Evolutionary conservation across 495 filamentous ascomycete genomes (phyloP), one percentile per base, ranked within the genome.

Genomic region (Terfezia claveryi): DNA sequence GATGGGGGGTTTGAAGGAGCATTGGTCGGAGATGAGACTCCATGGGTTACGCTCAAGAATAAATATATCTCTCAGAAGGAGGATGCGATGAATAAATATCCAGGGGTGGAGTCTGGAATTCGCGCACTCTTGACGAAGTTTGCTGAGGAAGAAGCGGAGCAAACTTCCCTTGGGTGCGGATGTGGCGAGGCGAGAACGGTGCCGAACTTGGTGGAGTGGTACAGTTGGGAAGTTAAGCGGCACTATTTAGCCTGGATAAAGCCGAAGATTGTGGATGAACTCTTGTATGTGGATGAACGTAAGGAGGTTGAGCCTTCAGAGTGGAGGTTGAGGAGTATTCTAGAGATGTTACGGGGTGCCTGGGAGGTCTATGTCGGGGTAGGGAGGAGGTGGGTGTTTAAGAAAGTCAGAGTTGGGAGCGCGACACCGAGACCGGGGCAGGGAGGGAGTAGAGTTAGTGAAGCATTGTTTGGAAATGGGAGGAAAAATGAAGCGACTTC

Each of bases 191-290:
- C 12, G 41, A 14, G 17, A 14, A 46, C 12, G 41, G 41, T 46
- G 41, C 8, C 62, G 44, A 65, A 23, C 46, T 46, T 65, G 16
- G 12, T 60, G 50, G 63, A 66, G 51, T 66, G 63, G 63, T 66
- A 65, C 54, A 59, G 37, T 11, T 65, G 60, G 52, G 63, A 66
- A 49, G 60, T 63, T 23, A 55, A 63, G 38, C 44, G 63, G 44
- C 63, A 66, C 46, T 65, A 65, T 36, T 50, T 65, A 56, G 59
- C 54, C 44, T 58, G 57, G 55, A 62, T 65, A 27, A 59, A 60
- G 23, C 57, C 55, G 23, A 52, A 38, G 38, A 63, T 63, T 57
- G 52, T 53, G 46, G 41, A 46, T 14, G 17, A 14, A 20, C 8
- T 46, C 0, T 46, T 46, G 12, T 0, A 8, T 46, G 41, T 46